Base-by-base conservation (phyloP, 73 alveolate genomes). In the Paramecium sexaurelia region DNA sequence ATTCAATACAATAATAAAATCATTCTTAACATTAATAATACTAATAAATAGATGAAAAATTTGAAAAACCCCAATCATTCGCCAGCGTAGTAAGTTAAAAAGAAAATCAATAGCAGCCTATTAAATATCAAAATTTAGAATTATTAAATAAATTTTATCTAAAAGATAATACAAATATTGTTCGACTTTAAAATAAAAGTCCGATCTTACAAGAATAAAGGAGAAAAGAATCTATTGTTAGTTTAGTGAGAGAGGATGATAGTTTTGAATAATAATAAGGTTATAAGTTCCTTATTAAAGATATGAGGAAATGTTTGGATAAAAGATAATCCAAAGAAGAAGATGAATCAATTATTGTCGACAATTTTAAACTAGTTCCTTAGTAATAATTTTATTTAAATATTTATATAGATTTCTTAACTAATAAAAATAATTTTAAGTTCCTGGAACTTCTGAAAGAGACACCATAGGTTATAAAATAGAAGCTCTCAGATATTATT, bases 401-500 rank as follows among this genome's bases (percentile, higher is more conserved):
- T 55, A n/a, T 9, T 3, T 51, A 17, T n/a, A 51, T 51, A 67
- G 78, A 55, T 75, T 93, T 47, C 27, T 91, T 32, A 93, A 88
- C 26, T 87, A 86, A 45, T 93, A 82, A 10, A 67, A 93, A 45
- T 57, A 91, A 20, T 41, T 75, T 24, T 90, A 93, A 26, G 93
- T 96, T 5, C 99, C 99, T 0, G 98, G 98, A 22, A 95, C 96
- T 7, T 57, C 92, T 0, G 95, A 95, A 8, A 84, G 92, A 40
- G 99, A 96, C 37, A 93, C 99, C 7, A 93, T 93, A 40, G 90
- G 95, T 24, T 95, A 93, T 68, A 93, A 96, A 37, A 96, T 96
- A n/a, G 99, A 96, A 85, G 94, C 97, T 3, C 85, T 96, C 55
- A 95, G 99, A 68, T 96, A 94, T 24, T 96, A 95, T 85, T 83